Percentiles rank a stretch among this genome's conserved stretches.
Evolutionary conservation across 768 basidiomycete genomes (phyloP).

Genomic region (Roridomyces roridus): DNA sequence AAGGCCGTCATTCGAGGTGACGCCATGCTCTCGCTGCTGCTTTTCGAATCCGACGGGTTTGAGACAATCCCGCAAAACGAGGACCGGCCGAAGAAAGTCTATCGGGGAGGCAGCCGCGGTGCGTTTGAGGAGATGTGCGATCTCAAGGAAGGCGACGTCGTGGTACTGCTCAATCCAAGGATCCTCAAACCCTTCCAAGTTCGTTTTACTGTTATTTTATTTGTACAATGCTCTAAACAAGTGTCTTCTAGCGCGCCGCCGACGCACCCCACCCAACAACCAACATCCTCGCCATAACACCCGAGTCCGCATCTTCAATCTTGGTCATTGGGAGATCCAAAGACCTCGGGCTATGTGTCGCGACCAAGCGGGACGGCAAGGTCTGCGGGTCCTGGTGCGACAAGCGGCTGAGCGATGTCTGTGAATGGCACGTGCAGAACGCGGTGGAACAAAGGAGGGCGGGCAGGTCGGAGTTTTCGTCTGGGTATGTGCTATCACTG

Average conservation of each 20-base stretch:
- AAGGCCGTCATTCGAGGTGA: conserved; percentile 76
- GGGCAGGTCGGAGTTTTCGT: conserved; percentile 84
- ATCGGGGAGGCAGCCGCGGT: conserved; percentile 89
- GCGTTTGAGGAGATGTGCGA: conserved; percentile 91
- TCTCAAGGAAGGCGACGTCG: conserved; percentile 86
- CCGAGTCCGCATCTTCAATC: conserved; percentile 80
- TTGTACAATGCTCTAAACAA: neutral
- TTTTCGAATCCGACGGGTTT: conserved; percentile 87
- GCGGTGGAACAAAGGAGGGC: conserved; percentile 80
- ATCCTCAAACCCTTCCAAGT: conserved; percentile 90
- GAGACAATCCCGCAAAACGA: conserved; percentile 61
- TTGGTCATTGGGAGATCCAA: conserved; percentile 84
- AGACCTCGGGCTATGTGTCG: conserved; percentile 88
- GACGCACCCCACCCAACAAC: conserved; percentile 76
- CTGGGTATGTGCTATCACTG: conserved; percentile 60
- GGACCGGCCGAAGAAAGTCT: conserved; percentile 63
- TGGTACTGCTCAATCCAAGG: conserved; percentile 88
- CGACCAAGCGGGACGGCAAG: conserved; percentile 79
- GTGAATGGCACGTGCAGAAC: conserved; percentile 89
- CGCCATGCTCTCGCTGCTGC: conserved; percentile 78
- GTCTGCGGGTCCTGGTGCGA: conserved; percentile 91
- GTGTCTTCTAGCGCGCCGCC: conserved; percentile 43
- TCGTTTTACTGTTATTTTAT: conserved; percentile 27
- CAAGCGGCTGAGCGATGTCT: conserved; percentile 83
- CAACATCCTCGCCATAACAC: conserved; percentile 88